Evolutionary conservation across 768 basidiomycete genomes (phyloP).

Genomic region (Amanita rubescens): DNA sequence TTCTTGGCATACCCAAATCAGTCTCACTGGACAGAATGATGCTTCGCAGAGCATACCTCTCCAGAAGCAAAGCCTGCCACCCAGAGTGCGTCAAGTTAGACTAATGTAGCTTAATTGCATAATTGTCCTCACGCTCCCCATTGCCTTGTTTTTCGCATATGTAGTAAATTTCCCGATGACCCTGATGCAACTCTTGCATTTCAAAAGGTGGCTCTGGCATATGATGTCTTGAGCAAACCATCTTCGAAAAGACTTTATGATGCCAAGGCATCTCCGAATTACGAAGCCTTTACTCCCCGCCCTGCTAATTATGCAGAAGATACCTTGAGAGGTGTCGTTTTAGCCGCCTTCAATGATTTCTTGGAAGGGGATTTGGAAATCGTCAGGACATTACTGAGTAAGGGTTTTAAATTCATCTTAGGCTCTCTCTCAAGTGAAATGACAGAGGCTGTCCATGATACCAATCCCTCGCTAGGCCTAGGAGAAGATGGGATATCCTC

Average conservation of each 20-base stretch:
- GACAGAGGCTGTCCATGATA: slow-evolving; percentile 67
- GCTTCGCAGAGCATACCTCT: slow-evolving; percentile 69
- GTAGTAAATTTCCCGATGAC: slow-evolving; percentile 74
- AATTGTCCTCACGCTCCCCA: not conserved
- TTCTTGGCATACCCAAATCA: slow-evolving; percentile 56
- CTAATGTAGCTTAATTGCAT: not conserved
- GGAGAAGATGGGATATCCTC: slow-evolving; percentile 75
- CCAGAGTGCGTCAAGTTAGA: slow-evolving; percentile 70
- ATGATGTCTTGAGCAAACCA: slow-evolving; percentile 72
- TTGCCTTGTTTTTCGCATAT: slow-evolving; percentile 7
- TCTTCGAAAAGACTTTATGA: slow-evolving; percentile 66
- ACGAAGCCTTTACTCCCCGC: slow-evolving; percentile 48
- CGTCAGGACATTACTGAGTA: slow-evolving; percentile 68
- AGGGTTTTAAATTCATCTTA: slow-evolving; percentile 19
- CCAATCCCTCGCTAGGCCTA: slow-evolving; percentile 70
- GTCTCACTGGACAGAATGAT: slow-evolving; percentile 48
- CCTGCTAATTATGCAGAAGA: slow-evolving; percentile 62
- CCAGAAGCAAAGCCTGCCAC: slow-evolving; percentile 69
- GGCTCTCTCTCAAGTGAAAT: not conserved
- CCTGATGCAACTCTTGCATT: slow-evolving; percentile 78
- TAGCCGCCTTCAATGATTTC: slow-evolving; percentile 75
- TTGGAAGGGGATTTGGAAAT: slow-evolving; percentile 85
- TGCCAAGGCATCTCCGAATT: slow-evolving; percentile 36
- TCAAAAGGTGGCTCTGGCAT: slow-evolving; percentile 81
- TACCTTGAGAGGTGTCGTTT: slow-evolving; percentile 67